These are phyloP conservation scores for Penicillium brasilianum DNA, from an alignment of 2,329 filamentous ascomycete genomes.

Conservation along the genomic window DNA sequence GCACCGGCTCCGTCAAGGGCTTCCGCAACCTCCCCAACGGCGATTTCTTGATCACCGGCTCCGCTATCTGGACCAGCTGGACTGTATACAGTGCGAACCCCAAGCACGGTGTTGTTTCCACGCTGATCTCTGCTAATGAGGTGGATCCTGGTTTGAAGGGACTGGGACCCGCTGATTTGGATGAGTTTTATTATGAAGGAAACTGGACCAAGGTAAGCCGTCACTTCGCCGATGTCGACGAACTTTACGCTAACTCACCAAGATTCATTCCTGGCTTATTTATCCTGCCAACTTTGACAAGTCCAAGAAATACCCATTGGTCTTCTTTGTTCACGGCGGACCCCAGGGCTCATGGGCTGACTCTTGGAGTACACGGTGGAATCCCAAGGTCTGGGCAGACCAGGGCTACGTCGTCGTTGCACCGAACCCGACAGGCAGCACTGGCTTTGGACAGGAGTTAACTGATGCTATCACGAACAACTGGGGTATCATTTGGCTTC, in stretches of 20 bases:
- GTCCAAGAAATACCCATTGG: slow-evolving; percentile 75
- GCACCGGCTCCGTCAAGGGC: slow-evolving; percentile 37
- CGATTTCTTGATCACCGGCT: slow-evolving; percentile 41
- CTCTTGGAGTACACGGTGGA: slow-evolving; percentile 82
- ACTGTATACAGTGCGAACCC: slow-evolving; percentile 42
- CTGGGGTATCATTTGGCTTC: slow-evolving; percentile 65
- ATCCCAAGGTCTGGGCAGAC: slow-evolving; percentile 82
- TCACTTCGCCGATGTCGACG: neutral
- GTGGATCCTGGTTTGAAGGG: slow-evolving; percentile 46
- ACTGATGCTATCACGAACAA: slow-evolving; percentile 76
- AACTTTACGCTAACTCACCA: slow-evolving; percentile 14
- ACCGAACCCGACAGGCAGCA: slow-evolving; percentile 83
- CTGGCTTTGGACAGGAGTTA: slow-evolving; percentile 79
- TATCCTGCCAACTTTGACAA: slow-evolving; percentile 65
- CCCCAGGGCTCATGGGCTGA: slow-evolving; percentile 79
- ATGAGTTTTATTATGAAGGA: slow-evolving; percentile 46
- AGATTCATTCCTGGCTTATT: slow-evolving; percentile 49
- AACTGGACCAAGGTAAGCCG: slow-evolving; percentile 42
- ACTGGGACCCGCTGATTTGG: slow-evolving; percentile 41
- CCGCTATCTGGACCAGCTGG: slow-evolving; percentile 44
- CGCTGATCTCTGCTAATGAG: slow-evolving; percentile 45
- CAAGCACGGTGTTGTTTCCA: slow-evolving; percentile 32
- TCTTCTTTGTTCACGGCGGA: slow-evolving; percentile 81
- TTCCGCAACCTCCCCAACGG: slow-evolving; percentile 39
- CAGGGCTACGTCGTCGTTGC: slow-evolving; percentile 83